phyloP scores from a whole-genome alignment of 1,284 basidiomycete genomes.

The Neotropicomus parvogracilis region DNA sequence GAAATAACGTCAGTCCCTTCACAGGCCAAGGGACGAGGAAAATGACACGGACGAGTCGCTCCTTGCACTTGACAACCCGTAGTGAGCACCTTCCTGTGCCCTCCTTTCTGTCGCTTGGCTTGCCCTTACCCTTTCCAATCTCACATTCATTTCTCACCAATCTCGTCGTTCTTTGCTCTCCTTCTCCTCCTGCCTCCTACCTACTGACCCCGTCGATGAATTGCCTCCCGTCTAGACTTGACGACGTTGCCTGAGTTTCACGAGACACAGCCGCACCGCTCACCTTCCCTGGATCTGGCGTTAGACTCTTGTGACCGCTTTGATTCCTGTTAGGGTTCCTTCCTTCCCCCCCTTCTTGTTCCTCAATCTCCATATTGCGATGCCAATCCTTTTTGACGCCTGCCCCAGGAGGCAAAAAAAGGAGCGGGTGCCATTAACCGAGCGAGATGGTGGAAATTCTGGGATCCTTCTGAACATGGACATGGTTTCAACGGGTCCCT shows the following conservation, averaged over 20 bases:
- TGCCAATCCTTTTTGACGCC: slow-evolving; percentile 10
- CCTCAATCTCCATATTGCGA: slow-evolving; percentile 4
- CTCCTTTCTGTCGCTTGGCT: slow-evolving; percentile 7
- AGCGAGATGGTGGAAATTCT: slow-evolving; percentile 39
- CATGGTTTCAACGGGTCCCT: slow-evolving; percentile 46
- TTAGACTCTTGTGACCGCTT: background rate
- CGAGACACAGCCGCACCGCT: slow-evolving; percentile 17
- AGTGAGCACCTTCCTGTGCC: background rate
- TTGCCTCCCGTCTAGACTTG: background rate
- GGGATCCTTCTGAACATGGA: slow-evolving; percentile 54
- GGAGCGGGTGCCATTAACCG: slow-evolving; percentile 19
- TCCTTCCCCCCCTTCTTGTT: background rate
- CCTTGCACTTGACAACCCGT: slow-evolving; percentile 10
- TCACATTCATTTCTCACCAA: slow-evolving; percentile 2
- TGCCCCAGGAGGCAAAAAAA: slow-evolving; percentile 14
- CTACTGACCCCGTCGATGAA: slow-evolving; percentile 15
- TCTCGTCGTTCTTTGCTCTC: background rate
- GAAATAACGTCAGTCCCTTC: slow-evolving; percentile 19
- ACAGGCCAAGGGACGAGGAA: slow-evolving; percentile 5
- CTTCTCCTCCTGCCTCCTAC: background rate
- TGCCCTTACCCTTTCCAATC: background rate
- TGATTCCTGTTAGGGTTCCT: background rate
- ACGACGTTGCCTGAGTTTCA: slow-evolving; percentile 21
- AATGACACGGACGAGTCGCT: background rate
- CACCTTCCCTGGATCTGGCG: slow-evolving; percentile 1